Conservation (phyloP, 768 basidiomycete genomes). For the Postia placenta region DNA sequence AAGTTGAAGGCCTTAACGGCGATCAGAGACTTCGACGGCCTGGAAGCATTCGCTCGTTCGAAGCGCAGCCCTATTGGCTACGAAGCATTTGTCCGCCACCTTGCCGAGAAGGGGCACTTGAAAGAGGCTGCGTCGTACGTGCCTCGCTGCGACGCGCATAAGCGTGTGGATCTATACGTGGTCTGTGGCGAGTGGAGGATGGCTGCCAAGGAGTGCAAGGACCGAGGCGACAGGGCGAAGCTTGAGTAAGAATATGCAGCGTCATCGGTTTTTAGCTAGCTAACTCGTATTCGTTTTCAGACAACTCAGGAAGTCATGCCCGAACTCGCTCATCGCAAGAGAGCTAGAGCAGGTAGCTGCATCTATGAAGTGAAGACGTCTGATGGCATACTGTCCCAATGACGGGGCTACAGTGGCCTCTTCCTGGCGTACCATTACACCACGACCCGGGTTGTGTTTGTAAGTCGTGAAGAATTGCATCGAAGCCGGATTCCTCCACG, state of each 20-base stretch:
- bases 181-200: slow-evolving; percentile 86
- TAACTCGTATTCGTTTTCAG: slow-evolving; percentile 44
- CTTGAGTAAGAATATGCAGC: slow-evolving; percentile 65
- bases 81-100: slow-evolving; percentile 79
- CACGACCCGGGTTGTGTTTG: too few species aligned
- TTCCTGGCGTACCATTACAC: too few species aligned
- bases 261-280: too few species aligned
- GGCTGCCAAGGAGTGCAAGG: slow-evolving; percentile 88
- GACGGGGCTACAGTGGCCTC: too few species aligned
- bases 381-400: too few species aligned
- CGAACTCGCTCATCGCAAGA: slow-evolving; percentile 73
- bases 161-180: slow-evolving; percentile 82
- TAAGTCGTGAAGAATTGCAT: too few species aligned
- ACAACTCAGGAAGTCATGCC: slow-evolving; percentile 64
- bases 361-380: slow-evolving; percentile 54
- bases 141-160: slow-evolving; percentile 75
- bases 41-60: slow-evolving; percentile 81
- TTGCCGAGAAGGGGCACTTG: slow-evolving; percentile 65
- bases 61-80: slow-evolving; percentile 95
- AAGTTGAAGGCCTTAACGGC: slow-evolving; percentile 80
- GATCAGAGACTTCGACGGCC: slow-evolving; percentile 77
- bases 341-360: slow-evolving; percentile 59
- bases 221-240: slow-evolving; percentile 76
- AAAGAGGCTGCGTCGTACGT: slow-evolving; percentile 80
- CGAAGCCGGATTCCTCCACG: too few species aligned